These are phyloP conservation scores for Hortaea sp. DNA, from an alignment of 2,329 filamentous ascomycete species.

Conservation along the genomic window DNA sequence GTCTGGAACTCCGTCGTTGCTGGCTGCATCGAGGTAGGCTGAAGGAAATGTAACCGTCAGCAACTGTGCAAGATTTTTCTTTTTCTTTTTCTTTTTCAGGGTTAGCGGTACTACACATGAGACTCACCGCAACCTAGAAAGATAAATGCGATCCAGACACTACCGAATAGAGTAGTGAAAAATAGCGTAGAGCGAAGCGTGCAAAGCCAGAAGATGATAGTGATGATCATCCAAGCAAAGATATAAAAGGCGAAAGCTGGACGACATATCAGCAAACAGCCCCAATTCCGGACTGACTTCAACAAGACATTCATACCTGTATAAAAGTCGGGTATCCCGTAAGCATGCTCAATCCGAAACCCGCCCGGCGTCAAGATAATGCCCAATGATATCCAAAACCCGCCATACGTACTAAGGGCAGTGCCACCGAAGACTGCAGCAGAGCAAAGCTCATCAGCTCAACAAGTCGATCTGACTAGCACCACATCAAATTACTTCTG, in stretches of 20 bases:
- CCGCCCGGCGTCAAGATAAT: conserved; percentile 60
- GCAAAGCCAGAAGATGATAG: conserved; percentile 60
- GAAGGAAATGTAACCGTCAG: conserved; percentile 50
- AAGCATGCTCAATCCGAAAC: conserved; percentile 50
- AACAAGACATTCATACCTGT: neutral
- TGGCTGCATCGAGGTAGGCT: neutral
- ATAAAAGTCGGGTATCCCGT: conserved; percentile 18
- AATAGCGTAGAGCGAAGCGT: conserved; percentile 68
- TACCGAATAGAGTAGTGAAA: conserved; percentile 70
- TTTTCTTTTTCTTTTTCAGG: no score
- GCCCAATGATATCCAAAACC: conserved; percentile 71
- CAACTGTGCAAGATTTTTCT: conserved; percentile 27
- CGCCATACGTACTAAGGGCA: conserved; percentile 40
- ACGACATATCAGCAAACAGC: neutral
- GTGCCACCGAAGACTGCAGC: conserved; percentile 65
- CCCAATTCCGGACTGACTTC: neutral
- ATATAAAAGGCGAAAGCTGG: conserved; percentile 64
- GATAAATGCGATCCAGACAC: conserved; percentile 56
- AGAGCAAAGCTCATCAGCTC: no score
- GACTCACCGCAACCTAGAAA: no score
- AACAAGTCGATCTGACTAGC: no score
- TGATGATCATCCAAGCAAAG: conserved; percentile 79
- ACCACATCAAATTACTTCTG: no score
- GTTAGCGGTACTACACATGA: no score
- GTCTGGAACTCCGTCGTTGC: neutral